Evolutionary conservation across 768 basidiomycete genomes (phyloP), one percentile per base, ranked within the genome.

Genomic region (Guyanaporus albipodus): DNA sequence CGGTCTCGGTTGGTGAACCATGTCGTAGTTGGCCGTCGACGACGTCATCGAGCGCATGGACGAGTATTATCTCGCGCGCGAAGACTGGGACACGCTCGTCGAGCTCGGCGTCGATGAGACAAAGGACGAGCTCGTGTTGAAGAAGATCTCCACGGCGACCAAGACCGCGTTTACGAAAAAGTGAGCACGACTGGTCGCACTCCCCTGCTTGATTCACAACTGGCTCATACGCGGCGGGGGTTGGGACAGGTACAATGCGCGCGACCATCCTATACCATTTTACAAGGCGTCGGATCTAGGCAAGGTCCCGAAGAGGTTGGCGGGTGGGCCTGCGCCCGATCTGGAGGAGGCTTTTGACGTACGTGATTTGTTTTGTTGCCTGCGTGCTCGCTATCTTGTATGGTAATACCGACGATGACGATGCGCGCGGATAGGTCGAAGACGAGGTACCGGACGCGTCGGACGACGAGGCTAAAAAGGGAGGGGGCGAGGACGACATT

Each of bases 1-100:
- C 11, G 29, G 18, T 15, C n/a, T 17, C 10, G 4, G 44, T 27
- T 36, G 23, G 22, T 21, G 8, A 53, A 24, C 29, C 17, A 3
- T 8, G 27, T 12, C 22, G 12, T 42, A 52, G 52, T 49, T 78
- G 52, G 86, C 80, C 1, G 78, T 97, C 6, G 83, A 87, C 2
- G 82, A 86, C 8, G 81, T 93, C 28, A 96, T 99, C 46, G 75
- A 79, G 21, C 70, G 72, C 6, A 95, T 99, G 93, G 96, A 98
- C 63, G 85, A 87, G 38, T 99, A 99, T 63, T 97, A 82, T 66
- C 67, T 99, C 26, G 83, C 84, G 4, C 89, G 87, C 53, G 96
- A 98, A 23, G 95, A 98, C 59, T 98, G 94, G 95, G 96, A 99
- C 58, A 85, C 91, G 9, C 74, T 98, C 42, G 79, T 98, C 43